These are phyloP conservation scores for Graphilbum fragrans DNA, from an alignment of 2,329 filamentous ascomycete species.

Conservation along the genomic window DNA sequence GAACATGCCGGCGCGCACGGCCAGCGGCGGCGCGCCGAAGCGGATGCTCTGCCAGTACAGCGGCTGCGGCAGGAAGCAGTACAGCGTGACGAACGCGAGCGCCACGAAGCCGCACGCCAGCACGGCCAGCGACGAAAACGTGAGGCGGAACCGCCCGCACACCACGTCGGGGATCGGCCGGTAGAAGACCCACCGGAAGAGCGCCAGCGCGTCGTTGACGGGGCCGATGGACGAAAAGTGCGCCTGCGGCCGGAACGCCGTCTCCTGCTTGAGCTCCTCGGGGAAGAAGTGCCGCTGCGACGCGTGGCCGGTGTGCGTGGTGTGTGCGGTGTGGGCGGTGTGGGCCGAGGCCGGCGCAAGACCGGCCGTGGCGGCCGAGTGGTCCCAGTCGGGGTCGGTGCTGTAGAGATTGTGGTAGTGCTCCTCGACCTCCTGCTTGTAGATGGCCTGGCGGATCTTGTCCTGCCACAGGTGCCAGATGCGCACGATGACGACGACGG, in stretches of 20 bases:
- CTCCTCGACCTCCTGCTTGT: slow-evolving; percentile 68
- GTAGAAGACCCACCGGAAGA: slow-evolving; percentile 83
- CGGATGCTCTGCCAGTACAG: slow-evolving; percentile 81
- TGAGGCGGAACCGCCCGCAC: slow-evolving; percentile 55
- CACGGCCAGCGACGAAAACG: slow-evolving; percentile 70
- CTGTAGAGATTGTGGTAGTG: slow-evolving; percentile 44
- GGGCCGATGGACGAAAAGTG: slow-evolving; percentile 62
- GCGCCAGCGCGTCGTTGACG: slow-evolving; percentile 68
- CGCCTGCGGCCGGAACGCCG: slow-evolving; percentile 51
- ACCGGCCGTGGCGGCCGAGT: slow-evolving; percentile 27
- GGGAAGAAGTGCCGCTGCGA: slow-evolving; percentile 64
- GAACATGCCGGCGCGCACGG: slow-evolving; percentile 82
- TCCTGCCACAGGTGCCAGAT: slow-evolving; percentile 88
- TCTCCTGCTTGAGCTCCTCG: slow-evolving; percentile 42
- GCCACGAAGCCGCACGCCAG: slow-evolving; percentile 55
- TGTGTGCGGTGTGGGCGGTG: neutral
- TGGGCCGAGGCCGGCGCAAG: slow-evolving; percentile 15
- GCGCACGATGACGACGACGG: slow-evolving; percentile 54
- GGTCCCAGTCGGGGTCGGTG: slow-evolving; percentile 34
- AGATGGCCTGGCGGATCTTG: slow-evolving; percentile 79
- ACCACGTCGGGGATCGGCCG: slow-evolving; percentile 66
- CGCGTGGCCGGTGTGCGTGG: slow-evolving; percentile 27
- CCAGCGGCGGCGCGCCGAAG: slow-evolving; percentile 78
- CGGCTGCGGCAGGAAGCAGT: slow-evolving; percentile 78
- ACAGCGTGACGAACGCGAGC: slow-evolving; percentile 62